These are phyloP conservation scores for Sugiyamaella mastotermitis DNA, from an alignment of 805 yeast genomes.

Conservation along the genomic window DNA sequence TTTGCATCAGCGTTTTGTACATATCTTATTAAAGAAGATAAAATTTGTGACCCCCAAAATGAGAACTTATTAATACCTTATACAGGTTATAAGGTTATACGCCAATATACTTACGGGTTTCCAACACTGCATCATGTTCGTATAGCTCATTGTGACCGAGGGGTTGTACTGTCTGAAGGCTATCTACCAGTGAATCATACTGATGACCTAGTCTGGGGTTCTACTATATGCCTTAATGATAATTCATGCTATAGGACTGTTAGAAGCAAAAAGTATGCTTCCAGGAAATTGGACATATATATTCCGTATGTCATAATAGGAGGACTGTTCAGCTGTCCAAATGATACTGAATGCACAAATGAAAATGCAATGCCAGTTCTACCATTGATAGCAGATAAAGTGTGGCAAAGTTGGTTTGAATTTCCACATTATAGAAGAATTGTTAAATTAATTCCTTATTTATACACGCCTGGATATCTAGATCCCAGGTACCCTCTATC, in stretches of 20 bases:
- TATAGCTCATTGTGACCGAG: slow-evolving; percentile 47
- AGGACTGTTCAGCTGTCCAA: slow-evolving; percentile 49
- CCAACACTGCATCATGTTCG: slow-evolving; percentile 40
- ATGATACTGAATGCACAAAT: slow-evolving; percentile 15
- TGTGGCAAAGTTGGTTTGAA: slow-evolving; percentile 42
- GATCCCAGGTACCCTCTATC: slow-evolving; percentile 22
- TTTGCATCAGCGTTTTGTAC: slow-evolving; percentile 10
- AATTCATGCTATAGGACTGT: slow-evolving; percentile 49
- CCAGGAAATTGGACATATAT: slow-evolving; percentile 39
- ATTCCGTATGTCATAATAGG: slow-evolving; percentile 59
- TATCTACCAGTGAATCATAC: slow-evolving; percentile 30
- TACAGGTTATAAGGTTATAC: slow-evolving; percentile 51
- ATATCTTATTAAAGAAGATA: slow-evolving; percentile 29
- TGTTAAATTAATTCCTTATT: slow-evolving; percentile 49
- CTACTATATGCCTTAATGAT: slow-evolving; percentile 14
- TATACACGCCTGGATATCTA: slow-evolving; percentile 43
- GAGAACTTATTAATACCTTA: slow-evolving; percentile 33
- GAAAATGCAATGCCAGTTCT: slow-evolving; percentile 37
- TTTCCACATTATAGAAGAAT: slow-evolving; percentile 19
- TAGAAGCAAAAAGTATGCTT: slow-evolving; percentile 51
- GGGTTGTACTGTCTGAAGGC: slow-evolving; percentile 41
- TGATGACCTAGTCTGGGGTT: slow-evolving; percentile 44
- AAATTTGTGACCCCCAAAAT: slow-evolving; percentile 33
- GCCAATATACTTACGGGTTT: slow-evolving; percentile 41
- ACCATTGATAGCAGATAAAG: slow-evolving; percentile 57